These are phyloP conservation scores for Pelargonium citronellum DNA, from an alignment of 441 rosid genomes.

Conservation along the genomic window DNA sequence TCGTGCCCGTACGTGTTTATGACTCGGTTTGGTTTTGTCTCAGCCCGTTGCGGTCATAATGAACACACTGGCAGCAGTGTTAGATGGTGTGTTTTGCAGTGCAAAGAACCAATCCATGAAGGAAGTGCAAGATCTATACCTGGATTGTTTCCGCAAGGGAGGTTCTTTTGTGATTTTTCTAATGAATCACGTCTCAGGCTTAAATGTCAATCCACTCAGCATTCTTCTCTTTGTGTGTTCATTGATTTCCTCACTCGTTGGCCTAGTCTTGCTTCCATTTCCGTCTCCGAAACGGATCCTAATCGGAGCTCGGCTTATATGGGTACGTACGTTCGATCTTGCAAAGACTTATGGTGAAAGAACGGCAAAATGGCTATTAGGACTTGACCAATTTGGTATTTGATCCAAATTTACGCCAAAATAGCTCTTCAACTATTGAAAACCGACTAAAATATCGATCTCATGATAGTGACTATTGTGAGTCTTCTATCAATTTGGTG, in stretches of 20 bases:
- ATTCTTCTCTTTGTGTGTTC: slow-evolving; percentile 18
- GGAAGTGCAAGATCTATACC: slow-evolving; percentile 21
- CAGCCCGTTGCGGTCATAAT: slow-evolving; percentile 26
- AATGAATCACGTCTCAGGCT: slow-evolving; percentile 23
- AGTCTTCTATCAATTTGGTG: too few relatives aligned
- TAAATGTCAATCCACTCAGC: slow-evolving; percentile 18
- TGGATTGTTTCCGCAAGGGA: slow-evolving; percentile 22
- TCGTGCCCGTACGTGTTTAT: background rate
- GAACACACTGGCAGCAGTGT: slow-evolving; percentile 21
- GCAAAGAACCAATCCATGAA: slow-evolving; percentile 10
- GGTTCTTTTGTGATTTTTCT: slow-evolving; percentile 16
- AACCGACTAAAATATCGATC: too few relatives aligned
- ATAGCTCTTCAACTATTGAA: too few relatives aligned
- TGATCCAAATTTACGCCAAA: too few relatives aligned
- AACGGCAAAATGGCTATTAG: too few relatives aligned
- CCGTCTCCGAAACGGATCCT: slow-evolving; percentile 21
- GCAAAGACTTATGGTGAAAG: too few relatives aligned
- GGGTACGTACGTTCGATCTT: slow-evolving; percentile 9
- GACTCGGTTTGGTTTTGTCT: background rate
- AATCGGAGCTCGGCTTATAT: slow-evolving; percentile 20
- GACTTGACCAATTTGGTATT: too few relatives aligned
- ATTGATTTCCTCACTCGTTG: slow-evolving; percentile 11
- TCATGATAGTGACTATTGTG: too few relatives aligned
- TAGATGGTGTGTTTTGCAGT: slow-evolving; percentile 19
- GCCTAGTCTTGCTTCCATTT: slow-evolving; percentile 21